Base-by-base conservation (phyloP, 2,329 filamentous ascomycete species). In the Lasiodiplodia theobromae region DNA sequence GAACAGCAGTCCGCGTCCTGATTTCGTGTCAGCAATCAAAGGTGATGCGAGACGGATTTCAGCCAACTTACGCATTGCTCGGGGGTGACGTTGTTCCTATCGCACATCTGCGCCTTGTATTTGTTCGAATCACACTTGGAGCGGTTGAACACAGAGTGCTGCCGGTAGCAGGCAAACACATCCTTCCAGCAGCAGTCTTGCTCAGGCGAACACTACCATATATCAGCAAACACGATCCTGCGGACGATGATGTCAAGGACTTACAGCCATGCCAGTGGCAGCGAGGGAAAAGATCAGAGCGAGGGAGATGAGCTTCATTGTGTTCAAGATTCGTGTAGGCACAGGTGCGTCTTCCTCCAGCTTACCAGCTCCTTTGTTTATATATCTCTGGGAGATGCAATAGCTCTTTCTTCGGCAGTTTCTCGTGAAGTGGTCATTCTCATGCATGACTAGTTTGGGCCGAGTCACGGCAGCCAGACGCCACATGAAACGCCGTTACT, bases 1-100 rank as follows among this genome's bases (percentile, higher is more conserved):
- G 58, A 63, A 44, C 58, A 63, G 38, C 58, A 63, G 31, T 63
- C 58, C 11, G 58, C 58, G 12, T 49, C 12, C 58, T 63, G 5
- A 12, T n/a, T 25, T 11, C 21, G 2, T 28, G 51, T 53, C 6
- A 53, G 51, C 7, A 28, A 25, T 23, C 10, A 3, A 8, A 18
- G 23, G 4, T 10, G 2, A 14, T 28, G 4, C 11, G 25, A 18
- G 4, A 31, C 14, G 10, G 11, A 21, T 6, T 8, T 6, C 11
- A 8, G 16, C 8, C 3, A 7, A 53, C 51, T 53, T 53, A 53
- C 51, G 12, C 51, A 53, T 31, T 53, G 51, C 23, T 12, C 51
- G 1, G 23, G 8, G 6, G 51, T 31, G 12, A 53, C 23, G 18
- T 28, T 53, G 14, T 25, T 53, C 25, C 51, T 25, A 10, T 53